These are phyloP conservation scores for Cetraspora pellucida DNA, from an alignment of 192 early-diverging fungal species.

Conservation along the genomic window DNA sequence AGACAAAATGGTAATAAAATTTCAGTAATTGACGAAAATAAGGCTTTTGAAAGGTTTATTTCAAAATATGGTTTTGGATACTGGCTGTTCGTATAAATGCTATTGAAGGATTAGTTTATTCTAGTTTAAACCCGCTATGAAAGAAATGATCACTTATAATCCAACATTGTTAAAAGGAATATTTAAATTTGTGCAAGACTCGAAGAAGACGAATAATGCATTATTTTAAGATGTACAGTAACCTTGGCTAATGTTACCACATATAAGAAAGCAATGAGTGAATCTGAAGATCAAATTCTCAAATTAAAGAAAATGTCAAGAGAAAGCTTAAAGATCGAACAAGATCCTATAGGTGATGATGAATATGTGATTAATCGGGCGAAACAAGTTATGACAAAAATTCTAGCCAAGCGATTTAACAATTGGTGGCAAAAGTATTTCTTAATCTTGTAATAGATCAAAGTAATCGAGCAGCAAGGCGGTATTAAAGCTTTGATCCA, in stretches of 20 bases:
- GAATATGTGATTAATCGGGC: slow-evolving; percentile 62
- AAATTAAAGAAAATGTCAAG: slow-evolving; percentile 71
- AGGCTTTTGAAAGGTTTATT: slow-evolving; percentile 56
- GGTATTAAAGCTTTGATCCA: slow-evolving; percentile 65
- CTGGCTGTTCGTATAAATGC: slow-evolving; percentile 54
- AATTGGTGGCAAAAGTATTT: slow-evolving; percentile 66
- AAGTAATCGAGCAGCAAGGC: slow-evolving; percentile 81
- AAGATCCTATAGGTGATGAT: slow-evolving; percentile 63
- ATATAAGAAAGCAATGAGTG: slow-evolving; percentile 65
- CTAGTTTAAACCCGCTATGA: slow-evolving; percentile 69
- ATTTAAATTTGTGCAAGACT: slow-evolving; percentile 50
- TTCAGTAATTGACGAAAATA: slow-evolving; percentile 37
- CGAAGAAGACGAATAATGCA: slow-evolving; percentile 47
- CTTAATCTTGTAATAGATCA: slow-evolving; percentile 73
- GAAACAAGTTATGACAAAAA: slow-evolving; percentile 52
- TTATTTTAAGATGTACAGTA: slow-evolving; percentile 72
- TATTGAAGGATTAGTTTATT: slow-evolving; percentile 82
- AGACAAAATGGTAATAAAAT: slow-evolving; percentile 40
- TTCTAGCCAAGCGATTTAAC: slow-evolving; percentile 61
- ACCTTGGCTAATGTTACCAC: slow-evolving; percentile 78
- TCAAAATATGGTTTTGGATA: slow-evolving; percentile 51
- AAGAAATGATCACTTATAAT: slow-evolving; percentile 69
- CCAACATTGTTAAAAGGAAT: slow-evolving; percentile 58
- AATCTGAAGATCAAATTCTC: slow-evolving; percentile 80
- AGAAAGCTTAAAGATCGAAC: slow-evolving; percentile 29